Evolutionary conservation across 768 basidiomycete species (phyloP).

Genomic region (Kwoniella dendrophila): DNA sequence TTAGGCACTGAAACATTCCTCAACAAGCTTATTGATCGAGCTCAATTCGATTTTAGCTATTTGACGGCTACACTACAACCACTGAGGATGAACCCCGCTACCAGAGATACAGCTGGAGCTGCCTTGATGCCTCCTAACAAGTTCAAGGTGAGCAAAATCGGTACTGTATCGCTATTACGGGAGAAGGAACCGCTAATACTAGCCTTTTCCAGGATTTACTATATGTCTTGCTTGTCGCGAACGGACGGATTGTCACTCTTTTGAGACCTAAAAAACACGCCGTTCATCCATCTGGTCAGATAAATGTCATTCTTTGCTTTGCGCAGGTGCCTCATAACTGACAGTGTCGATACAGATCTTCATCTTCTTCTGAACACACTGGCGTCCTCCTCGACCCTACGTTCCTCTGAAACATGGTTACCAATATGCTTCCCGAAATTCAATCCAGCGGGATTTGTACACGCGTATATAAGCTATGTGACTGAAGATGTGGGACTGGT

Average conservation of each 20-base stretch:
- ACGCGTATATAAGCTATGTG: slow-evolving; percentile 71
- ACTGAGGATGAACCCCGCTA: slow-evolving; percentile 68
- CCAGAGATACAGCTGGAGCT: slow-evolving; percentile 77
- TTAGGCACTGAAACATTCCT: slow-evolving; percentile 82
- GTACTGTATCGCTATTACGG: no score
- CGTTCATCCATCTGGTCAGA: slow-evolving; percentile 83
- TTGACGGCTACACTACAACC: slow-evolving; percentile 78
- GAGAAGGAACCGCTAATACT: no score
- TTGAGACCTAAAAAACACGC: slow-evolving; percentile 90
- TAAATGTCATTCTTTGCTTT: not conserved
- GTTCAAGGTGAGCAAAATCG: slow-evolving; percentile 65
- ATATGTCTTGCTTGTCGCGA: slow-evolving; percentile 83
- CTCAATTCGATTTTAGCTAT: slow-evolving; percentile 80
- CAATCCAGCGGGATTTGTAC: slow-evolving; percentile 83
- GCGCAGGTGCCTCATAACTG: not conserved
- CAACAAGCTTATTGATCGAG: slow-evolving; percentile 67
- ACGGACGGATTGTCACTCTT: slow-evolving; percentile 77
- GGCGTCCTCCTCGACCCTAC: slow-evolving; percentile 76
- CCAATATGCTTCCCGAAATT: slow-evolving; percentile 95
- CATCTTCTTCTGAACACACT: slow-evolving; percentile 92
- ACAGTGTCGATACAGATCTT: slow-evolving; percentile 64
- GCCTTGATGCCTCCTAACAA: slow-evolving; percentile 76
- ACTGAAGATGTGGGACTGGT: slow-evolving; percentile 65
- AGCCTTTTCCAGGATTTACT: slow-evolving; percentile 84
- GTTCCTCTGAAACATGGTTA: slow-evolving; percentile 79